Evolutionary conservation across 306 rosid genomes (phyloP), one percentile per base, ranked within the genome.

Genomic region (Leucaena leucocephala): DNA sequence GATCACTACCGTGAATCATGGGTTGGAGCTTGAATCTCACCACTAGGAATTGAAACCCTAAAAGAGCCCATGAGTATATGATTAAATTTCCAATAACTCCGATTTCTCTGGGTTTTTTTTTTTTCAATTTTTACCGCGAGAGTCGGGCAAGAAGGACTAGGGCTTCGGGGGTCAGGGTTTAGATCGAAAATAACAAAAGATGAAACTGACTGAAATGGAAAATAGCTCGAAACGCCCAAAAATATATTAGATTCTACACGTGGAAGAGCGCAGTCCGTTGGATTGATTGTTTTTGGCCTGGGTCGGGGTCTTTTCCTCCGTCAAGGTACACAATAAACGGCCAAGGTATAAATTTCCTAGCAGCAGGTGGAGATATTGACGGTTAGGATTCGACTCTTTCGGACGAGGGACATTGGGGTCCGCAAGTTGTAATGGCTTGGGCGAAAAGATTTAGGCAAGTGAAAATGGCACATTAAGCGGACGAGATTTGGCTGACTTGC

Each of bases 11-110:
- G 42, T 50, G 68, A 82, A 76, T 71, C 87, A 82, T 44, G 80
- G 68, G 78, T 81, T 86, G 78, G 89, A 86, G 89, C 81, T 86
- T 84, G 85, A 89, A 83, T 83, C 82, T 50, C 78, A 15, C 40
- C 57, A 52, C 84, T 57, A 81, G 64, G 82, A 83, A 46, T 76
- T 40, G 86, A 86, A 89, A 91, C 97, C 94, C 98, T 90, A 85
- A 86, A 15, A 35, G 85, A 58, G 13, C 36, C 35, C 64, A 21
- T 36, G 76, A 67, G 58, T 78, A 84, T 81, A 77, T 76, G 82
- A 83, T 55, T 75, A 62, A 82, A 86, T 78, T 82, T 70, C 70
- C 71, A 62, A 77, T 44, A 74, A 72, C 87, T 85, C 64, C 40
- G 64, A 74, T 58, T 75, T 19, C 55, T 19, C 33, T 8, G 2